phyloP scores from a whole-genome alignment of 495 filamentous ascomycete genomes.

The Pseudomonodictys pantanalensis region DNA sequence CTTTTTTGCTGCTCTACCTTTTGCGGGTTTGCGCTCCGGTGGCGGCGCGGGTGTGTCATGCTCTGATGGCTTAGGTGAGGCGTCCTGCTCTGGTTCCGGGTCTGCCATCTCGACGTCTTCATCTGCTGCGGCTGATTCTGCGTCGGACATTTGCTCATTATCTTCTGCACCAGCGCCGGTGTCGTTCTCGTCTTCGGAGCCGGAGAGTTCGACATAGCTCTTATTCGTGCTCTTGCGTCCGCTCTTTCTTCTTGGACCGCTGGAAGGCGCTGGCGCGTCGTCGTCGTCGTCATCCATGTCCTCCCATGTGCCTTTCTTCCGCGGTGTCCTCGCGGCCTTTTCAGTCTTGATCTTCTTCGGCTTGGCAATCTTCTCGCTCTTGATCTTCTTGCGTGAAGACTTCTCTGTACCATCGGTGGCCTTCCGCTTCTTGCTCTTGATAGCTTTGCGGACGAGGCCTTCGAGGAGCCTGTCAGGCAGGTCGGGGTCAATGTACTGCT shows the following conservation, averaged over 20 bases:
- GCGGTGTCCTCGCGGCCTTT: slow-evolving; percentile 46
- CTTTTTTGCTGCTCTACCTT: neutral
- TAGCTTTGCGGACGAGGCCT: slow-evolving; percentile 51
- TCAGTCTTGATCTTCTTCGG: slow-evolving; percentile 45
- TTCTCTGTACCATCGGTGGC: slow-evolving; percentile 9
- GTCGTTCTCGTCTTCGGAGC: slow-evolving; percentile 58
- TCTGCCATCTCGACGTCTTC: slow-evolving; percentile 6
- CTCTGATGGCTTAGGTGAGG: neutral
- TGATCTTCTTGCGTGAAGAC: slow-evolving; percentile 46
- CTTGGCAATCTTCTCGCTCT: slow-evolving; percentile 32
- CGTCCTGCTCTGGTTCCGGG: neutral
- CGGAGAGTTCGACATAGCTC: slow-evolving; percentile 58
- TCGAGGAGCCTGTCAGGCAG: slow-evolving; percentile 76
- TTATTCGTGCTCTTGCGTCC: slow-evolving; percentile 38
- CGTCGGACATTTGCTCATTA: slow-evolving; percentile 26
- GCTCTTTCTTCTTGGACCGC: slow-evolving; percentile 45
- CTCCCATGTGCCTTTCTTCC: slow-evolving; percentile 40
- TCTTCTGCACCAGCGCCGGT: slow-evolving; percentile 45
- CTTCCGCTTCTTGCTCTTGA: slow-evolving; percentile 39
- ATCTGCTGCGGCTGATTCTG: slow-evolving; percentile 10
- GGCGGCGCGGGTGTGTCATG: neutral
- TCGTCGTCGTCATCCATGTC: slow-evolving; percentile 27
- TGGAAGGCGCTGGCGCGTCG: slow-evolving; percentile 24
- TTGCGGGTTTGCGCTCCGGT: slow-evolving; percentile 1
- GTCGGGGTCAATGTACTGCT: slow-evolving; percentile 77